Conservation (phyloP, 1,284 basidiomycete genomes). For the Puccinia horiana region DNA sequence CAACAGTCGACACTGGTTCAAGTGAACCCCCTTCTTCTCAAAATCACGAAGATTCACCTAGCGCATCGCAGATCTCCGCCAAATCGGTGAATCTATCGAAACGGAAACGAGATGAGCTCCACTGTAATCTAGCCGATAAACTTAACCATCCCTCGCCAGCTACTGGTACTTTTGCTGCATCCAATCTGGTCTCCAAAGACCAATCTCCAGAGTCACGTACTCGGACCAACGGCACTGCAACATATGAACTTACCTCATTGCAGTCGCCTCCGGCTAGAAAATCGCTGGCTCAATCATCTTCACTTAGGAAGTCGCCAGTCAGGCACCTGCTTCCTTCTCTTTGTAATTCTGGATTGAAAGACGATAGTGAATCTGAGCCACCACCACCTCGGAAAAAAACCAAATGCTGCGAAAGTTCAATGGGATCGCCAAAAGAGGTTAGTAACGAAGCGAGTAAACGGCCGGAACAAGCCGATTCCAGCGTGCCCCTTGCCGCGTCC, state of each 20-base stretch:
- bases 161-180: background rate
- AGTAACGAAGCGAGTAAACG: background rate
- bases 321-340: background rate
- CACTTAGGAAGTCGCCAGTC: slow-evolving; percentile 3
- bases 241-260: background rate
- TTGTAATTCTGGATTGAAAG: background rate
- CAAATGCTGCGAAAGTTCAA: background rate
- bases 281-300: background rate
- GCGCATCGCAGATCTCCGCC: background rate
- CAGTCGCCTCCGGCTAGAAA: background rate
- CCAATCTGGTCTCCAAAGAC: background rate
- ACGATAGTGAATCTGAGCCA: no score
- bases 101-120: slow-evolving; percentile 13
- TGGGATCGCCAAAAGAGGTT: background rate
- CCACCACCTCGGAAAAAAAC: slow-evolving; percentile 22
- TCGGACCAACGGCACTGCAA: background rate
- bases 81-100: background rate
- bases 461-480: background rate
- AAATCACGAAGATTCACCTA: background rate
- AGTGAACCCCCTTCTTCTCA: background rate
- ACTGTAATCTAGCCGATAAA: background rate
- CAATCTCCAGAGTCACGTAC: background rate
- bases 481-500: background rate
- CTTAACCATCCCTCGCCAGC: slow-evolving; percentile 5
- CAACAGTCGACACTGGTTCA: background rate